Percentiles rank a stretch among this genome's conserved stretches.
Evolutionary conservation across 2,329 filamentous ascomycete genomes (phyloP).

Genomic region (Dactylonectria macrodidyma): DNA sequence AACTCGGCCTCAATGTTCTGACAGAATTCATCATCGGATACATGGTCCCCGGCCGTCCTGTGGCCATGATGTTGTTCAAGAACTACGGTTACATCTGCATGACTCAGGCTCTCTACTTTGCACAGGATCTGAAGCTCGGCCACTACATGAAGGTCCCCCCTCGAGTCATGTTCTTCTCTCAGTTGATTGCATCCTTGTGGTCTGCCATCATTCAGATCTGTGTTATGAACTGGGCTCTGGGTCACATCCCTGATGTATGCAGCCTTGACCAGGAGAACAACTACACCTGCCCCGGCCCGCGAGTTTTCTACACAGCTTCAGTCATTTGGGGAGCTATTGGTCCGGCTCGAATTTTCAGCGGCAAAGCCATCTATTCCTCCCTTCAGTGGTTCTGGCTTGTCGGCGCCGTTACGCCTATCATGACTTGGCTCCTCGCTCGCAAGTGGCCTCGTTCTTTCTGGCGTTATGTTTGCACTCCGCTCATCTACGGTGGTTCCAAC

Average conservation of each 20-base stretch:
- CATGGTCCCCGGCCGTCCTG: conserved; percentile 78
- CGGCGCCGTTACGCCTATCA: conserved; percentile 73
- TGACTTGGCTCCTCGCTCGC: conserved; percentile 75
- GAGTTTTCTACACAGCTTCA: conserved; percentile 77
- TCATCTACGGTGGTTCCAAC: conserved; percentile 77
- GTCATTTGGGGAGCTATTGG: conserved; percentile 83
- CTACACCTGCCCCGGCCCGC: conserved; percentile 70
- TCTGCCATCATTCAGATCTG: conserved; percentile 74
- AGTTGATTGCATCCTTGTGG: conserved; percentile 73
- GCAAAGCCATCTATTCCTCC: conserved; percentile 72
- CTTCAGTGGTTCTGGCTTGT: conserved; percentile 82
- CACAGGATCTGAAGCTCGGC: conserved; percentile 76
- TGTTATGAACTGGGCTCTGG: conserved; percentile 78
- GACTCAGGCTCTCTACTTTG: conserved; percentile 76
- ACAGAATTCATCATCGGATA: conserved; percentile 83
- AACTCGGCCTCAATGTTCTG: conserved; percentile 78
- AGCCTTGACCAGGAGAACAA: conserved; percentile 65
- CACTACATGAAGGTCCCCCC: conserved; percentile 79
- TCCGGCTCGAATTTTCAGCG: conserved; percentile 77
- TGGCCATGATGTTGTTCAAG: conserved; percentile 86
- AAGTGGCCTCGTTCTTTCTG: conserved; percentile 72
- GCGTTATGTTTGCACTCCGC: conserved; percentile 77
- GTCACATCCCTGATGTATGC: conserved; percentile 75
- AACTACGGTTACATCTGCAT: conserved; percentile 80
- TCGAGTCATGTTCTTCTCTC: conserved; percentile 73